Conservation (phyloP, 352 stramenopile genomes). For the Globisporangium spiculum region DNA sequence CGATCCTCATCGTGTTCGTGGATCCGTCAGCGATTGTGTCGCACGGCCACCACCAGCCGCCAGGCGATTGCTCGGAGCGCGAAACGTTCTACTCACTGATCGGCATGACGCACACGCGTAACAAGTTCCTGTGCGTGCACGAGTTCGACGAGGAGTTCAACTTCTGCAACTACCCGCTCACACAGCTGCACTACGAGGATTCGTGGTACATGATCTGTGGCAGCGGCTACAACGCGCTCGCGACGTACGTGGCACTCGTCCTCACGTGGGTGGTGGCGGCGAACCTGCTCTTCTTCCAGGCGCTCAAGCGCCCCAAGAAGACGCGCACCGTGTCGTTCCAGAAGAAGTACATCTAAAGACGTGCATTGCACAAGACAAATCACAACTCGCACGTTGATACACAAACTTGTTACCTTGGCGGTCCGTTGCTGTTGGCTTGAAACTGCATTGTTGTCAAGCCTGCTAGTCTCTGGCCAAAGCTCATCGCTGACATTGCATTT, state of each 20-base stretch:
- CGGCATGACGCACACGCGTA: conserved; percentile 50
- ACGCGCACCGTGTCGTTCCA: conserved; percentile 59
- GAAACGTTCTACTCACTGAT: conserved; percentile 63
- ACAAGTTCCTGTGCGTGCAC: conserved; percentile 69
- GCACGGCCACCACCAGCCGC: conserved; percentile 65
- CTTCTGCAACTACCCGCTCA: conserved; percentile 74
- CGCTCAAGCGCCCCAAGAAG: conserved; percentile 66
- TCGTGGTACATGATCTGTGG: conserved; percentile 87
- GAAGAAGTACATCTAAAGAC: conserved; percentile 32
- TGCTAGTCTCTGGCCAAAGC: too few species aligned
- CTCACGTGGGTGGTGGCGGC: conserved; percentile 23
- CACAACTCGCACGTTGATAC: background rate
- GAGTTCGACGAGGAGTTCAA: conserved; percentile 86
- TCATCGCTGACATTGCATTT: too few species aligned
- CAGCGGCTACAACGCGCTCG: conserved; percentile 52
- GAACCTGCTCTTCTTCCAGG: conserved; percentile 46
- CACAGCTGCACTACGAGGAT: conserved; percentile 69
- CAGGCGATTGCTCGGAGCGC: conserved; percentile 63
- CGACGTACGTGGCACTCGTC: conserved; percentile 52
- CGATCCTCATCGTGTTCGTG: conserved; percentile 57
- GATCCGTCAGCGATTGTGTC: conserved; percentile 73
- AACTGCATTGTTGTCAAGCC: background rate
- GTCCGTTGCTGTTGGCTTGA: background rate
- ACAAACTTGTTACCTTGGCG: background rate
- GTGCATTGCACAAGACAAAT: background rate